Base-by-base conservation (phyloP, 169 alveolate species). In the Plasmodium vivax region DNA sequence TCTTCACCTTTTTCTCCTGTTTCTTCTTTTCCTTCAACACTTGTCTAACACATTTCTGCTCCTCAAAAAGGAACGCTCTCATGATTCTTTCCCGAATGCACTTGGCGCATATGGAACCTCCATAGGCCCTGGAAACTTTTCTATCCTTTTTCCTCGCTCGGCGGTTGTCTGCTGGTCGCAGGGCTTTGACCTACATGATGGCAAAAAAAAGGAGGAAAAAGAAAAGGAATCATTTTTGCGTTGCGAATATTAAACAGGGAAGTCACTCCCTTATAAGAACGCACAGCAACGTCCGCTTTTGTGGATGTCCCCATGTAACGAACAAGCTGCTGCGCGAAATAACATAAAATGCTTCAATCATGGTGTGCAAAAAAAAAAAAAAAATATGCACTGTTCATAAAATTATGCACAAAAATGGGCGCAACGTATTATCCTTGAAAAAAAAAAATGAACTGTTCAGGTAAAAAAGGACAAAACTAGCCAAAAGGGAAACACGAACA, bases 1-100 rank as follows among this genome's bases (percentile, higher is more conserved):
- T 92, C 75, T 84, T 94, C 36, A 94, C 96, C 72, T 96, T 90
- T 77, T 83, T 82, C 62, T 93, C 95, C 74, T 73, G 91, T 84
- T 92, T 93, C 41, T 95, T 96, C 74, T 96, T 95, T 93, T 95
- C 97, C 87, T 95, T 94, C 58, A 96, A 91, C 16, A 96, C 97
- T 93, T 95, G 96, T 94, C 98, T 97, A 88, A 97, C 96, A 62
- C 96, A 93, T 96, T 96, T 98, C 82, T 98, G 99, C 82, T 98
- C 99, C 85, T 98, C 99, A 95, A 96, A 97, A 82, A 98, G 95
- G 97, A 98, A 98, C 47, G 99, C 99, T 92, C 99, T 96, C 83
- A 97, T 96, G 41, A 98, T 97, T 84, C 99, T 95, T 93, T 93
- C 97, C 84, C 96, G 97, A 83, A 98, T 98, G 83, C 98, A 97